These are phyloP conservation scores for Pleurotus cornucopiae DNA, from an alignment of 768 basidiomycete genomes.

Conservation along the genomic window DNA sequence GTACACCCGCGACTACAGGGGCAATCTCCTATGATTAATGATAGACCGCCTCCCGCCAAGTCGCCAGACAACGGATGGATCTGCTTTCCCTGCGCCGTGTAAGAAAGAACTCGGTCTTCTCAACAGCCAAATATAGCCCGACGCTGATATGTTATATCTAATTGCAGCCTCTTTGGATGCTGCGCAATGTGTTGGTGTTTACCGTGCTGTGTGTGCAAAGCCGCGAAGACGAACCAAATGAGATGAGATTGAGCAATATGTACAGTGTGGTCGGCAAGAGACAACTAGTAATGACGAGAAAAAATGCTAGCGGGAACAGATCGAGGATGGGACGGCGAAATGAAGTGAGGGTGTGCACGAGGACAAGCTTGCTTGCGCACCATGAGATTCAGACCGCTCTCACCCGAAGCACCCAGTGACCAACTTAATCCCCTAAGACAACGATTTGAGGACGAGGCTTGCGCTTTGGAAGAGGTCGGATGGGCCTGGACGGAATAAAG, in stretches of 20 bases:
- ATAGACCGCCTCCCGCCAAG: no score
- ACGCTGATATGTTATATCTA: background rate
- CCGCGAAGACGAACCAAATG: background rate
- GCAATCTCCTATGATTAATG: no score
- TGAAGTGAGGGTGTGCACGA: background rate
- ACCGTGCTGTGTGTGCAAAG: background rate
- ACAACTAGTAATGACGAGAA: background rate
- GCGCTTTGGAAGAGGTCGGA: slow-evolving; percentile 7
- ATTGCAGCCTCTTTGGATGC: background rate
- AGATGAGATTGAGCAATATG: slow-evolving; percentile 9
- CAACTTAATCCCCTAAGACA: background rate
- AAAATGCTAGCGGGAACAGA: background rate
- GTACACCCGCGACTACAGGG: no score
- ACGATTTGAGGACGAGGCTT: slow-evolving; percentile 6
- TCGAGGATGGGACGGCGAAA: background rate
- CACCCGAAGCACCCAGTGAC: background rate
- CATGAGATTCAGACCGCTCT: background rate
- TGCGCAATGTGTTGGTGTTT: background rate
- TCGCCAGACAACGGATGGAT: no score
- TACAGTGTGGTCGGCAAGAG: background rate
- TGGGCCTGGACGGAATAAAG: slow-evolving; percentile 4
- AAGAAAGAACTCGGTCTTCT: no score
- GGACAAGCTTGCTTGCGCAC: slow-evolving; percentile 3
- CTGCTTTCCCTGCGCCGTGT: no score
- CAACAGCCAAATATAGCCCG: no score